A percentile compares a stretch with the other conserved stretches of the same genome.
Evolutionary conservation across 1,284 basidiomycete genomes (phyloP).

Genomic region (Apiotrichum laibachii): DNA sequence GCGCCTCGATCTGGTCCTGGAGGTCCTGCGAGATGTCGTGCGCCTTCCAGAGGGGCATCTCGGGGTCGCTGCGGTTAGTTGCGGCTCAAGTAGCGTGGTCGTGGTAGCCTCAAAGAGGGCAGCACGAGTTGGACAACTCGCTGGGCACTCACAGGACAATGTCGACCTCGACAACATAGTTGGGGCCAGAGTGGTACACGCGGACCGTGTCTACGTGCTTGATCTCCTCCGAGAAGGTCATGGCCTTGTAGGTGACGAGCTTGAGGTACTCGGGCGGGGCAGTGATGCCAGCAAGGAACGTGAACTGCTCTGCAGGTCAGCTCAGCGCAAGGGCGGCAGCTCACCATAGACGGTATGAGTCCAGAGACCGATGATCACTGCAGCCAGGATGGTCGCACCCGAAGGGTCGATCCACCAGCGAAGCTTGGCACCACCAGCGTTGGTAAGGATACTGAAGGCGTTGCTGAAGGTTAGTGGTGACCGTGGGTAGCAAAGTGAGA

Average conservation of each 20-base stretch:
- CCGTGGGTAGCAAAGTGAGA: too few relatives aligned
- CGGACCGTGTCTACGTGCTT: conserved; percentile 82
- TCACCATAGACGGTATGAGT: conserved; percentile 62
- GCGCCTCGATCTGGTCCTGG: conserved; percentile 88
- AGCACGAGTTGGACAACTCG: too few relatives aligned
- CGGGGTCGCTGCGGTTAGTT: conserved; percentile 57
- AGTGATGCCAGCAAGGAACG: conserved; percentile 82
- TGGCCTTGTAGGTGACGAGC: conserved; percentile 86
- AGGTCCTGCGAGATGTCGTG: conserved; percentile 89
- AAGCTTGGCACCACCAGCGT: conserved; percentile 79
- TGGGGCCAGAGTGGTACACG: conserved; percentile 71
- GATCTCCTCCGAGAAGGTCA: conserved; percentile 83
- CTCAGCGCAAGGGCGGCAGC: background rate
- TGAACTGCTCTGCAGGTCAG: conserved; percentile 64
- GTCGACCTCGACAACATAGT: conserved; percentile 92
- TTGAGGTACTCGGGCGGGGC: conserved; percentile 88
- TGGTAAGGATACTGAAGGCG: conserved; percentile 75
- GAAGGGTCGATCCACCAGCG: conserved; percentile 52
- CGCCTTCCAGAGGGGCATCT: conserved; percentile 84
- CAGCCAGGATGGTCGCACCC: conserved; percentile 61
- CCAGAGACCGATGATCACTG: conserved; percentile 81
- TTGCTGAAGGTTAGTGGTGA: conserved; percentile 22
- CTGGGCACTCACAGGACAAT: conserved; percentile 70
- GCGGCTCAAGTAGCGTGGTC: background rate
- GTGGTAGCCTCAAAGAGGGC: too few relatives aligned